Evolutionary conservation across 2,329 filamentous ascomycete genomes (phyloP), one percentile per base, ranked within the genome.

Genomic region (Ceratocystis variospora): DNA sequence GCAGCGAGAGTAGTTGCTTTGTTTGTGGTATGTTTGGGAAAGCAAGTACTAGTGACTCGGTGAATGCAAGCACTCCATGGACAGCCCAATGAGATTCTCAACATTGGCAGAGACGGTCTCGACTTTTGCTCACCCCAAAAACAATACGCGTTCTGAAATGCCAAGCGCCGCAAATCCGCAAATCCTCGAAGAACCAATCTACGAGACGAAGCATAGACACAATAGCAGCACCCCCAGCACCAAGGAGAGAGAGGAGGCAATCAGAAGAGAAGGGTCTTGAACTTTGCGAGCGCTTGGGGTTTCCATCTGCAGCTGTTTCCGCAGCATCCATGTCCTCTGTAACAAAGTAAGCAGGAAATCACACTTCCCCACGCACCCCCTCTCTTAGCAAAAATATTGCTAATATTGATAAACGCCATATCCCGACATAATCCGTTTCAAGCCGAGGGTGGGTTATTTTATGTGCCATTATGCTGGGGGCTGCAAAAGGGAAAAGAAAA

Each of bases 371-470:
- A 17, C 19, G 28, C 19, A 55, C 10, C 50, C 22, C 28, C 19
- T 37, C n/a, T 57, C 31, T 6, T 3, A 59, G 53, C 53, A 17
- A 22, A 50, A 50, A n/a, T 19, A n/a, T 19, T 8, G 8, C 19
- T 50, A 50, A 50, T 50, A 50, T 33, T 59, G 53, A n/a, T 33
- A 59, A 59, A 33, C n/a, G 37, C 15, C 28, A 59, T 31, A 31
- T 59, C 53, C 53, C 53, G 53, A 59, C 53, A 59, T 59, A 37
- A 59, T 19, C 53, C 53, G 53, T 59, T 37, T 59, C 53, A 59
- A 59, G 22, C 53, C 53, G 53, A 59, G 15, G 28, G 53, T 31
- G 19, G 48, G 48, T 10, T 12, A 50, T 22, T 5, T 5, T 50
- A 22, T 50, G 48, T 22, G 19, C 19, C 8, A 53, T 41, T 41